These are phyloP conservation scores for Dryas drummondii DNA, from an alignment of 306 rosid genomes.

Conservation along the genomic window DNA sequence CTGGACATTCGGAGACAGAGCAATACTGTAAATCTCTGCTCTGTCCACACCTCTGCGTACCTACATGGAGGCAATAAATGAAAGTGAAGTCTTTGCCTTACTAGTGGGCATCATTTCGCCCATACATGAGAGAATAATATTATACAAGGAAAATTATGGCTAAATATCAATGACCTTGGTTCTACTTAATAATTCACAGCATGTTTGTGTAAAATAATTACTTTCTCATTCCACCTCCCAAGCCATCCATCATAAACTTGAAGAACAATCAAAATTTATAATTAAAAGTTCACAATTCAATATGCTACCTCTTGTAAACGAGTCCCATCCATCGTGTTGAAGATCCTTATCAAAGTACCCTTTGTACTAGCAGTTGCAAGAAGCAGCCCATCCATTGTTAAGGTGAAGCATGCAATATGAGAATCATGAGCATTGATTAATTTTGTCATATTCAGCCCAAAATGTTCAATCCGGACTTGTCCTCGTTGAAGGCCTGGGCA, in stretches of 20 bases:
- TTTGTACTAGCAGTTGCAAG: constrained; percentile 93
- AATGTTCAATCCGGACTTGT: constrained; percentile 84
- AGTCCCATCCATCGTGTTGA: constrained; percentile 96
- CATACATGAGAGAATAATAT: neutral
- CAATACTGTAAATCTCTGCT: constrained; percentile 85
- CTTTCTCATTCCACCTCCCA: neutral
- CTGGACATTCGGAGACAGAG: constrained; percentile 81
- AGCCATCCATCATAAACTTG: constrained; percentile 19
- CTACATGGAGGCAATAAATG: constrained; percentile 34
- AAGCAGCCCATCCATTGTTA: constrained; percentile 92
- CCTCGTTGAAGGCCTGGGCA: constrained; percentile 83
- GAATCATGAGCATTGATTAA: constrained; percentile 79
- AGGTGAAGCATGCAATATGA: constrained; percentile 71
- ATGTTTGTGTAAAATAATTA: neutral
- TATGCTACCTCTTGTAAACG: constrained; percentile 78
- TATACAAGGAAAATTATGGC: neutral
- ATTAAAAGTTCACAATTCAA: constrained; percentile 22
- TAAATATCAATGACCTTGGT: neutral
- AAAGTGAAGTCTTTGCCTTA: neutral
- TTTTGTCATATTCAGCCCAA: constrained; percentile 77
- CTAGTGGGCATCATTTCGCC: neutral
- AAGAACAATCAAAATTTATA: constrained; percentile 15
- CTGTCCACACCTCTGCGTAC: constrained; percentile 92
- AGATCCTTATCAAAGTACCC: constrained; percentile 94
- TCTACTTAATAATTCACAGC: neutral